Base-by-base conservation (phyloP, 306 rosid species). In the Pyrus bretschneideri region DNA sequence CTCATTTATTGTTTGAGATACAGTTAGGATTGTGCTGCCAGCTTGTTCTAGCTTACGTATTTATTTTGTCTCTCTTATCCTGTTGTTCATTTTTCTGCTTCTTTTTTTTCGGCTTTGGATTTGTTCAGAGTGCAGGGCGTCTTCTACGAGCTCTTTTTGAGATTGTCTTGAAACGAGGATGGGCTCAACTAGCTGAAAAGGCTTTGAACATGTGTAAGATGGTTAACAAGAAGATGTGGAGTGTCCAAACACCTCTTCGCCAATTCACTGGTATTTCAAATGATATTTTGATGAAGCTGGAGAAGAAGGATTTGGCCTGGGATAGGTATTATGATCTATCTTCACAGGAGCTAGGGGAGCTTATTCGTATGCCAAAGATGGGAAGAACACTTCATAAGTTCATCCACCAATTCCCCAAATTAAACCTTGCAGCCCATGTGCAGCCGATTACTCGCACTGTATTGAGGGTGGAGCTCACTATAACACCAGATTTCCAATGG, bases 101-200 rank as follows among this genome's bases (percentile, higher is more conserved):
- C 49, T 33, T n/a, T 62, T 67, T 64, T 21, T 64, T 38, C 10
- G 42, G 42, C 11, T 9, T 18, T 30, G n/a, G 67, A 59, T 18
- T 38, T 81, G 63, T 3, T 64, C 83, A 94, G 97, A 94, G 97
- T 86, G 98, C 97, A 10, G 97, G 95, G 22, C 94, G 98, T 22
- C 98, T 94, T 83, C n/a, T 94, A 78, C 96, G 97, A 73, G 98
- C 98, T 71, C 96, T 94, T 73, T 94, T 94, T 83, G 97, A 94
- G 90, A 90, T 94, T 71, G 95, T 89, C 25, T 70, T 94, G 86
- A 92, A 90, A 84, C 91, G 93, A 70, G 98, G 97, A 57, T 92
- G 98, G 98, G 97, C 96, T 8, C 98, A 92, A 74, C 83, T 94
- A 76, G 88, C 98, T 57, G 97, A 92, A 81, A 90, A 90, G 86